These are phyloP conservation scores for Juglanconis juglandina DNA, from an alignment of 2,329 filamentous ascomycete genomes.

Conservation along the genomic window DNA sequence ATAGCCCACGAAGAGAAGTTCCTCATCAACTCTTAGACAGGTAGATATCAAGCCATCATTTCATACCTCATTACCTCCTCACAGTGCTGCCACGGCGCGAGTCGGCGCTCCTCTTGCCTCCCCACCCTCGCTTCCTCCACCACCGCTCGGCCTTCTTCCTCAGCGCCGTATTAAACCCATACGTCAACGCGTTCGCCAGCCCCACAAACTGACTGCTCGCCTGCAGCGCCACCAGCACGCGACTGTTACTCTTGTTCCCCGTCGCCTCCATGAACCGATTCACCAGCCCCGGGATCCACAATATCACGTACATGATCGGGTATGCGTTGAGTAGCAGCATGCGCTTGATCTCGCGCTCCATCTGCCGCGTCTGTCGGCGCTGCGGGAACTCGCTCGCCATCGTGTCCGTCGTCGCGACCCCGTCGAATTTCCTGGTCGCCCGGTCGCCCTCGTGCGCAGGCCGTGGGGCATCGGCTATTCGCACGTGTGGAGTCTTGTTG, in stretches of 20 bases:
- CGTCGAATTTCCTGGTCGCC: slow-evolving; percentile 11
- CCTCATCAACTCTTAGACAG: not conserved
- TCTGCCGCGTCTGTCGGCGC: slow-evolving; percentile 19
- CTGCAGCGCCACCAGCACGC: slow-evolving; percentile 26
- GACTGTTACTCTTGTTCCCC: slow-evolving; percentile 14
- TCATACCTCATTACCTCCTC: not conserved
- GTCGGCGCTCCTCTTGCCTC: not conserved
- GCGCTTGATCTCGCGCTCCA: slow-evolving; percentile 26
- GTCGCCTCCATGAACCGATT: slow-evolving; percentile 31
- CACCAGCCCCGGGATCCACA: slow-evolving; percentile 36
- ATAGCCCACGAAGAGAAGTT: no score
- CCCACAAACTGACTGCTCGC: slow-evolving; percentile 35
- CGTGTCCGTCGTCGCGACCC: slow-evolving; percentile 1
- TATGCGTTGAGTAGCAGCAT: slow-evolving; percentile 37
- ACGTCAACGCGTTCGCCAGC: slow-evolving; percentile 35
- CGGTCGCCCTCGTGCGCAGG: not conserved
- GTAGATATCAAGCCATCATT: not conserved
- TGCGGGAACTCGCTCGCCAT: slow-evolving; percentile 18
- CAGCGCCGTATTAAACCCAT: slow-evolving; percentile 34
- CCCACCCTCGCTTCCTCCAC: not conserved
- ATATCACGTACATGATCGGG: slow-evolving; percentile 33
- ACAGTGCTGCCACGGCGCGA: not conserved
- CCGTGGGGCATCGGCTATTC: not conserved
- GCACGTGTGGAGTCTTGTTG: not conserved
- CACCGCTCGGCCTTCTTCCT: slow-evolving; percentile 10